Evolutionary conservation across 1,139 yeast genomes (phyloP), one percentile per base, ranked within the genome.

Genomic region (Kodamaea suecica): DNA sequence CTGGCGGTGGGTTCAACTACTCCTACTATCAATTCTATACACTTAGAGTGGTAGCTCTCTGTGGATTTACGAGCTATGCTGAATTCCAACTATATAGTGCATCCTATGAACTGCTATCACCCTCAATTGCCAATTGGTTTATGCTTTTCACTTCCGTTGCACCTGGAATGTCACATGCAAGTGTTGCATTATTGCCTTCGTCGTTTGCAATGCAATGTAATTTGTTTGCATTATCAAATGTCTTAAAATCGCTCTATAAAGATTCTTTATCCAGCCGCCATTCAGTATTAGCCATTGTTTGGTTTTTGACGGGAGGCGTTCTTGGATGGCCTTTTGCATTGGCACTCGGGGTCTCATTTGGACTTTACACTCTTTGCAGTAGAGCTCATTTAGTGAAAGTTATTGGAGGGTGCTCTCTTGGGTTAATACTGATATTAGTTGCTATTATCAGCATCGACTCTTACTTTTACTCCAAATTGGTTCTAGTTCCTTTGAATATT

Each of bases 321-420:
- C 45, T 84, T 23, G 97, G 97, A 1, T 90, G 97, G 97, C 97
- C 97, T 1, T 90, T 90, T 59, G 78, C 84, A 0, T 59, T 85
- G 39, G 80, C 76, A 0, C 61, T 87, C 37, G 80, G 81, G 2
- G 43, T 75, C 3, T 94, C 95, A 0, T 66, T 80, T 43, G 72
- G 77, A 2, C 2, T 66, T 0, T 66, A 62, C 44, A 53, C 64
- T 12, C 20, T 58, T 9, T 16, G 40, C 17, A 29, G 36, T 11
- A 14, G 30, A 4, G 27, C n/a, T 28, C 36, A 27, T 2, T 20
- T 55, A 5, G 11, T 38, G 8, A 20, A 37, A 4, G 42, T 61
- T 10, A 37, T 57, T 7, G 19, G 34, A 1, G 46, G 52, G 9
- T 50, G 60, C 11, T 9, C 44, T 2, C 13, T 47, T 1, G 43